A percentile compares a stretch with the other conserved stretches of the same genome.
Evolutionary conservation across 208 protist genomes (phyloP).

Genomic region (Leishmania gerbilli): DNA sequence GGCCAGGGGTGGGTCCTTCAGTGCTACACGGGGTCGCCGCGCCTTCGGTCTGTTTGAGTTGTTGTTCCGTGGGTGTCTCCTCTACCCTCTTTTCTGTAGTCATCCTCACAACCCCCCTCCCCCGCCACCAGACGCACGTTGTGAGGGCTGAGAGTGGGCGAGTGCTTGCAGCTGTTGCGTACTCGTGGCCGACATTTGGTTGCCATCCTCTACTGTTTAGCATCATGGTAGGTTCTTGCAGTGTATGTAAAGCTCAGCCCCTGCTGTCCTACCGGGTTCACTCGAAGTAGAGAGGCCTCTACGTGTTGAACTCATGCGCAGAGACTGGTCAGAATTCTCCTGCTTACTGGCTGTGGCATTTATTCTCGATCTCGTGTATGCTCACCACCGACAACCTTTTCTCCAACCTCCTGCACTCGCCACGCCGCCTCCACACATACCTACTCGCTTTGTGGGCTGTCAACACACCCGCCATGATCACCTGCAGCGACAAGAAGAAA

Average conservation of each 20-base stretch:
- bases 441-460: not conserved
- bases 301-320: not conserved
- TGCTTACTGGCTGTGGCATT: not conserved
- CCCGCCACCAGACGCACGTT: not conserved
- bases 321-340: not conserved
- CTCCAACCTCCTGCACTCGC: not conserved
- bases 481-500: not conserved
- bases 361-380: not conserved
- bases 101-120: not conserved
- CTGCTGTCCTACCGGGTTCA: not conserved
- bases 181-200: not conserved
- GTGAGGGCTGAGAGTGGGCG: not conserved
- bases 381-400: not conserved
- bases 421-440: not conserved
- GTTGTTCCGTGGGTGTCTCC: not conserved
- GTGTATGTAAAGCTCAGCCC: too few species aligned
- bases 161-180: not conserved
- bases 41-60: not conserved
- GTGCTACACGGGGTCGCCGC: not conserved
- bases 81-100: not conserved
- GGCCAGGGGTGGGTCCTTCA: not conserved
- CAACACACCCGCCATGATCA: not conserved
- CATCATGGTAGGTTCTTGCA: not conserved
- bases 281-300: not conserved
- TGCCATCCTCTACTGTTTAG: not conserved